Conservation (phyloP, 371 early-diverging fungal species). For the Mucor racemosus region DNA sequence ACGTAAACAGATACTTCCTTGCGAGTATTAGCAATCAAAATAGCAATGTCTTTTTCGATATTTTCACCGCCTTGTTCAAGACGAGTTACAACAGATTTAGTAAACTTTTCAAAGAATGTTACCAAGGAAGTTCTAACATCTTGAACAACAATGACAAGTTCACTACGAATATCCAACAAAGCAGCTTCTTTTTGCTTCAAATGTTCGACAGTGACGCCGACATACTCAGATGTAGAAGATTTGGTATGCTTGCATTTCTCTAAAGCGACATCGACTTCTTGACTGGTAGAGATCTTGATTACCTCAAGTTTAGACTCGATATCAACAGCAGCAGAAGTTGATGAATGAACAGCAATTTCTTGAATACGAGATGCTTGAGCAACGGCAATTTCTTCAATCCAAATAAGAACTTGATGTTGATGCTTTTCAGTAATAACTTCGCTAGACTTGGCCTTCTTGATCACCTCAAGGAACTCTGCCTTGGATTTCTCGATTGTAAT, state of each 20-base stretch:
- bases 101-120: slow-evolving; percentile 31
- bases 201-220: slow-evolving; percentile 31
- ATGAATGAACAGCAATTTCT: slow-evolving; percentile 25
- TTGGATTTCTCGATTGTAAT: slow-evolving; percentile 27
- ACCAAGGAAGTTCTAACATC: slow-evolving; percentile 26
- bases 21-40: slow-evolving; percentile 27
- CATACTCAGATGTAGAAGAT: slow-evolving; percentile 9
- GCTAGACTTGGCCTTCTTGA: slow-evolving; percentile 29
- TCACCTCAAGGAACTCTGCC: slow-evolving; percentile 29
- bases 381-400: slow-evolving; percentile 33
- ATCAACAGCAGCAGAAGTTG: slow-evolving; percentile 14
- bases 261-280: slow-evolving; percentile 30
- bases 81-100: slow-evolving; percentile 20
- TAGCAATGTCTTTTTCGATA: slow-evolving; percentile 30
- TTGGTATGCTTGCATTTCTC: slow-evolving; percentile 32
- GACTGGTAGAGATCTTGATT: slow-evolving; percentile 29
- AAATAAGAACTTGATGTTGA: slow-evolving; percentile 29
- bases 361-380: slow-evolving; percentile 34
- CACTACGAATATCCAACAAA: slow-evolving; percentile 29
- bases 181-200: slow-evolving; percentile 34
- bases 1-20: slow-evolving; percentile 22
- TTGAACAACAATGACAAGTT: slow-evolving; percentile 26
- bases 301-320: slow-evolving; percentile 29
- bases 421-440: slow-evolving; percentile 18
- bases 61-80: slow-evolving; percentile 33